A percentile compares a stretch with the other conserved stretches of the same genome.
Evolutionary conservation across 306 rosid genomes (phyloP).

Genomic region (Begonia masoniana): DNA sequence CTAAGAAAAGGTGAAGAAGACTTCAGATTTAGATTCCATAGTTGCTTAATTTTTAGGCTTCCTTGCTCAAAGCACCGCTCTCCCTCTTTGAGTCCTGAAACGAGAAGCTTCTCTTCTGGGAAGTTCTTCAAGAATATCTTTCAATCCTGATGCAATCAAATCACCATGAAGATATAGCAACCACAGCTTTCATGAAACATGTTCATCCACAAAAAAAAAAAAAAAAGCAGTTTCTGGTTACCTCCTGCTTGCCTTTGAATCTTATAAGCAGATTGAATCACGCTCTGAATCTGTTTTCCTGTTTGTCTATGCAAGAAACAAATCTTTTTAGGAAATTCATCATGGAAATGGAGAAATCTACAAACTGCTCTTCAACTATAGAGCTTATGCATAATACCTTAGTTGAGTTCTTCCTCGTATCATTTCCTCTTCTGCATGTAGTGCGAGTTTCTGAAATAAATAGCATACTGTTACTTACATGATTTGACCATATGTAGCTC

Average conservation of each 20-base stretch:
- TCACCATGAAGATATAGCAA: constrained; percentile 9
- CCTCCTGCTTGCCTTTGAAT: constrained; percentile 74
- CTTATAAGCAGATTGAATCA: constrained; percentile 60
- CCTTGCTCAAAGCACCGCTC: no score
- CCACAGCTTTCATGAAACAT: neutral
- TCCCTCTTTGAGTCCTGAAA: no score
- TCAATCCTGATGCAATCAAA: constrained; percentile 46
- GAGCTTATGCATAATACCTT: constrained; percentile 31
- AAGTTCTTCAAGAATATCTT: constrained; percentile 69
- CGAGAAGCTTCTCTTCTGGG: constrained; percentile 81
- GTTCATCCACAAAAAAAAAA: constrained; percentile 6
- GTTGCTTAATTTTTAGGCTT: no score
- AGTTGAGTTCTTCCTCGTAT: constrained; percentile 79
- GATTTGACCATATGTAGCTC: neutral
- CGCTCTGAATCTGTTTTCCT: constrained; percentile 69
- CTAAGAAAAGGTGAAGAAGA: no score
- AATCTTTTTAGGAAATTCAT: neutral
- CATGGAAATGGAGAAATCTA: constrained; percentile 4
- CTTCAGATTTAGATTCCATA: no score
- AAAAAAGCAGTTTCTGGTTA: constrained; percentile 17
- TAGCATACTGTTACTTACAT: neutral
- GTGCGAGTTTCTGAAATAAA: constrained; percentile 50
- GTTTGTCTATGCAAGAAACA: constrained; percentile 39
- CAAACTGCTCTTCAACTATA: neutral
- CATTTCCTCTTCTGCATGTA: constrained; percentile 54